Percentiles rank a stretch among this genome's conserved stretches.
Conservation (phyloP, 106 monocot species). For the Dactylorhiza incarnata region DNA sequence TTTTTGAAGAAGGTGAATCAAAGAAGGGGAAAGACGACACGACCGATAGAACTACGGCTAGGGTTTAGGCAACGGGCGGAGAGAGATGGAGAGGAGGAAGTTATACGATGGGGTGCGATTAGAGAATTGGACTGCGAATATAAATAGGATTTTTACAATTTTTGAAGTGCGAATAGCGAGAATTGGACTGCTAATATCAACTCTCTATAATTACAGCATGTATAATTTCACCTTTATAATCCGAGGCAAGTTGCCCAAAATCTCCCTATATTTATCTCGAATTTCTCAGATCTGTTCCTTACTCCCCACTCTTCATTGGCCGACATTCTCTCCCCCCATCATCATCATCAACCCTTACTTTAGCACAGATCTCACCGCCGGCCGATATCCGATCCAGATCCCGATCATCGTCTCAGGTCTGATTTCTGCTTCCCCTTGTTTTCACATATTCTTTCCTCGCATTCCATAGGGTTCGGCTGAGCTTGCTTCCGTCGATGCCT, state of each 20-base stretch:
- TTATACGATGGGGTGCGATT: too few species aligned
- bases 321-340: neutral
- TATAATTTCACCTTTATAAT: too few species aligned
- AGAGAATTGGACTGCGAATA: too few species aligned
- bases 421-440: neutral
- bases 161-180: too few species aligned
- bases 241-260: neutral
- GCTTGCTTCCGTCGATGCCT: neutral
- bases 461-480: neutral
- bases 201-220: too few species aligned
- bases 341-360: neutral
- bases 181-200: too few species aligned
- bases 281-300: neutral
- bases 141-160: too few species aligned
- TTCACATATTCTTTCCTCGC: neutral
- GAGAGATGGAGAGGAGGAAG: too few species aligned
- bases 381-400: slow-evolving; percentile 7
- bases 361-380: neutral
- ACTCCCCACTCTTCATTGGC: neutral
- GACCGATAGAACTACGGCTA: too few species aligned
- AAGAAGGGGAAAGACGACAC: too few species aligned
- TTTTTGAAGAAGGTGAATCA: too few species aligned
- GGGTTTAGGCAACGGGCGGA: too few species aligned
- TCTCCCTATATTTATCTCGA: neutral
- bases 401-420: neutral